A percentile compares a stretch with the other conserved stretches of the same genome.
Conservation (phyloP, 2,329 filamentous ascomycete species). For the Xylariales sp. region DNA sequence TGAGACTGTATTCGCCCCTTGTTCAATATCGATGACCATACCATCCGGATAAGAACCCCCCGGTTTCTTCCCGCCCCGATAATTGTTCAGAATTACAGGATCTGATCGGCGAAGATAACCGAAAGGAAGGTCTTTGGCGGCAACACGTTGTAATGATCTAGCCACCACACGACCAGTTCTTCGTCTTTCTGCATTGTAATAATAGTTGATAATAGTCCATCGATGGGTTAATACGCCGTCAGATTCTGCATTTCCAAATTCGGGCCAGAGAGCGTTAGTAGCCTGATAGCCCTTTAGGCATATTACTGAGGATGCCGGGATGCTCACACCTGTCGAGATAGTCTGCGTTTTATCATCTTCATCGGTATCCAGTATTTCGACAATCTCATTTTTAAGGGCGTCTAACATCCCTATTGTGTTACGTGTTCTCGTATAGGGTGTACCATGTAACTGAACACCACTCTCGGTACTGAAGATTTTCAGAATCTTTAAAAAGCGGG, state of each 20-base stretch:
- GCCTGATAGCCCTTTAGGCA: conserved; percentile 37
- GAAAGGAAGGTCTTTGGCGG: conserved; percentile 10
- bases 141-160: not conserved
- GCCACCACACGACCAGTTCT: not conserved
- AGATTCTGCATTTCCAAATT: conserved; percentile 21
- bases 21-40: conserved; percentile 18
- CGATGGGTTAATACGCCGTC: conserved; percentile 45
- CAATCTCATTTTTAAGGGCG: conserved; percentile 37
- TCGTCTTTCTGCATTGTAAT: conserved; percentile 14
- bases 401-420: conserved; percentile 29
- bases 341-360: conserved; percentile 27
- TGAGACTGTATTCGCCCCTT: not conserved
- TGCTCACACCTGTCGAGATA: conserved; percentile 35
- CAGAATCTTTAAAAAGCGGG: conserved; percentile 10
- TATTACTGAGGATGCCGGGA: conserved; percentile 33
- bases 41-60: conserved; percentile 31
- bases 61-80: conserved; percentile 31
- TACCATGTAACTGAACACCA: conserved; percentile 29
- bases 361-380: conserved; percentile 32
- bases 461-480: conserved; percentile 8
- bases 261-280: conserved; percentile 51
- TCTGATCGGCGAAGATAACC: conserved; percentile 23
- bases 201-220: conserved; percentile 38
- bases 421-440: conserved; percentile 26
- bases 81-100: conserved; percentile 25